Conservation (phyloP, 2,329 filamentous ascomycete species). For the Neospermospora avenae region DNA sequence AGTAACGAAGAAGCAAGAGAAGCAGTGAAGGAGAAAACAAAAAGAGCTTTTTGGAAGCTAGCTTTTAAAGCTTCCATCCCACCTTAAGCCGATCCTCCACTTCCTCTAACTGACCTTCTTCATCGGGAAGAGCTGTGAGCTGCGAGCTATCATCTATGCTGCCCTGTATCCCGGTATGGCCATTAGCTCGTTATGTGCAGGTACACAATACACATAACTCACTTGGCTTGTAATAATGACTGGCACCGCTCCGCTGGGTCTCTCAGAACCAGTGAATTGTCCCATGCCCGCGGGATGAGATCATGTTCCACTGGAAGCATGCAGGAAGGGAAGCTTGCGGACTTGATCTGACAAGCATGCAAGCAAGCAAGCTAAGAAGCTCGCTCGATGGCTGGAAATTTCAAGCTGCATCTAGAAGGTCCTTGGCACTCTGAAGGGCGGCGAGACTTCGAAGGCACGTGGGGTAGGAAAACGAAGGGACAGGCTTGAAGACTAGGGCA, state of each 20-base stretch:
- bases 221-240: not conserved
- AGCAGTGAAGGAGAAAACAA: not conserved
- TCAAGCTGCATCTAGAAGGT: conserved; percentile 11
- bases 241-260: not conserved
- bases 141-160: not conserved
- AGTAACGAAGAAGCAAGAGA: not conserved
- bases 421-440: not conserved
- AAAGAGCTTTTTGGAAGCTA: conserved; percentile 1
- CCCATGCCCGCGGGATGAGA: conserved; percentile 4
- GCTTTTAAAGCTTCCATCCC: conserved; percentile 1
- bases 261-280: conserved; percentile 5
- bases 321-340: not conserved
- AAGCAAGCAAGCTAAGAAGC: not conserved
- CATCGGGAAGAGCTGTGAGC: not conserved
- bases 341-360: not conserved
- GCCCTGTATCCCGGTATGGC: too few relatives aligned
- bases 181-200: not conserved
- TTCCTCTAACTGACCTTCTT: not conserved
- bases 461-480: conserved; percentile 1
- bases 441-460: not conserved
- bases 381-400: not conserved
- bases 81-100: not conserved
- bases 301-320: conserved; percentile 5
- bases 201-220: conserved; percentile 1
- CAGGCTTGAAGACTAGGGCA: not conserved